Conservation (phyloP, 2,329 filamentous ascomycete genomes). For the Colletotrichum coccodes region DNA sequence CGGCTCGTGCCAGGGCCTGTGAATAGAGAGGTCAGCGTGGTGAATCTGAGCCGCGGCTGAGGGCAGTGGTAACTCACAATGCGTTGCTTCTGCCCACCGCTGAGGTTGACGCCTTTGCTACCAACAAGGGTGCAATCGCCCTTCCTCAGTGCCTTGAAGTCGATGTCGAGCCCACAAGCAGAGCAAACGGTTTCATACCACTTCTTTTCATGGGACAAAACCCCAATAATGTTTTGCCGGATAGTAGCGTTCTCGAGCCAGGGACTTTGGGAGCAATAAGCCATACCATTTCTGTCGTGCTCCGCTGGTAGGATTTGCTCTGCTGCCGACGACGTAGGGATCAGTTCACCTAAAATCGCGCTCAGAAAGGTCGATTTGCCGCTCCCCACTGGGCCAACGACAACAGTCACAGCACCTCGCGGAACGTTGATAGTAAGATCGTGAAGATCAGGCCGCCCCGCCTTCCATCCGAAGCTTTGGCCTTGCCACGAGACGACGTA, state of each 20-base stretch:
- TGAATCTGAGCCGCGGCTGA: background rate
- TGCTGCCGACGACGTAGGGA: background rate
- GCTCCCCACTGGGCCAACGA: constrained; percentile 27
- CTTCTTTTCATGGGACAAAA: background rate
- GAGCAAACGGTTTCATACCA: constrained; percentile 7
- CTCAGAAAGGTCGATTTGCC: constrained; percentile 26
- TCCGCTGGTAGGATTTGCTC: background rate
- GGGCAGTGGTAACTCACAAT: constrained; percentile 3
- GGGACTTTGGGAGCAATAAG: constrained; percentile 16
- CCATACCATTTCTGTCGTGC: background rate
- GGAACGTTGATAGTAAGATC: background rate
- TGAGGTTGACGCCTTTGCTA: constrained; percentile 12
- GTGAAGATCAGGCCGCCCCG: background rate
- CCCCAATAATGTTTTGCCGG: constrained; percentile 3
- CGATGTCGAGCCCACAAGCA: constrained; percentile 11
- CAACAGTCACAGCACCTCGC: background rate
- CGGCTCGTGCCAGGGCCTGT: constrained; percentile 10
- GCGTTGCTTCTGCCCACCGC: constrained; percentile 24
- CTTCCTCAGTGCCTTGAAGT: background rate
- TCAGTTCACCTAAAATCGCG: constrained; percentile 19
- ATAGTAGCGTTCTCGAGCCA: constrained; percentile 21
- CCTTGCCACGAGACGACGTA: background rate
- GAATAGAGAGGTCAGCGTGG: background rate
- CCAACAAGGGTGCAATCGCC: constrained; percentile 4
- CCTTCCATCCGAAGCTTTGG: constrained; percentile 13